Evolutionary conservation across 2,329 filamentous ascomycete genomes (phyloP).

Genomic region (Verticillium dahliae): DNA sequence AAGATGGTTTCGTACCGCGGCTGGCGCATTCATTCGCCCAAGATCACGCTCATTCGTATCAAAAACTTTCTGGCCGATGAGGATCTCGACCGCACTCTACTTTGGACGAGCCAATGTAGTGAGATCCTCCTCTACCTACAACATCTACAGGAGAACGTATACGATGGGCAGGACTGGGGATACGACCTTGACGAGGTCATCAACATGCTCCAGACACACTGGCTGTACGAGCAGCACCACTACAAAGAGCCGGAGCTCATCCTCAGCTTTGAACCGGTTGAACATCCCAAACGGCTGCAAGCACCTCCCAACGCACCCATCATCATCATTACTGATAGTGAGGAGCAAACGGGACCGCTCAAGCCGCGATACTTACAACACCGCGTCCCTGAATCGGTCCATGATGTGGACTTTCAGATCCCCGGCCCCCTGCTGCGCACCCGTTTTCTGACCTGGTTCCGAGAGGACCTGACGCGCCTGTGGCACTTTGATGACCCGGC

Average conservation of each 20-base stretch:
- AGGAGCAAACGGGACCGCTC: neutral
- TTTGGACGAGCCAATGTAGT: conserved; percentile 29
- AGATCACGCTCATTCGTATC: conserved; percentile 22
- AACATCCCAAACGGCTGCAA: neutral
- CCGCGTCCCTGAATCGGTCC: conserved; percentile 10
- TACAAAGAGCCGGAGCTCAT: conserved; percentile 20
- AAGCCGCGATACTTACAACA: conserved; percentile 10
- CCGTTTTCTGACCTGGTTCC: conserved; percentile 8
- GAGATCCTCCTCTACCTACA: conserved; percentile 32
- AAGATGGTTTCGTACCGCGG: conserved; percentile 21
- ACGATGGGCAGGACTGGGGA: conserved; percentile 20
- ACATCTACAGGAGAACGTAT: conserved; percentile 19
- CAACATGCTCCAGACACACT: conserved; percentile 25
- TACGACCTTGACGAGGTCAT: conserved; percentile 20
- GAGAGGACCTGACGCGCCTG: conserved; percentile 7
- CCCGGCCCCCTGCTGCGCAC: conserved; percentile 3
- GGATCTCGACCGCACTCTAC: conserved; percentile 32
- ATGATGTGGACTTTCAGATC: conserved; percentile 19
- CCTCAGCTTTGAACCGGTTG: conserved; percentile 13
- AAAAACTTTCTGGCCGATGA: conserved; percentile 42
- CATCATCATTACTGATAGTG: neutral
- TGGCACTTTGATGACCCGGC: conserved; percentile 4
- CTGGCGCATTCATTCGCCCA: conserved; percentile 25
- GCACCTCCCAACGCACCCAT: conserved; percentile 2
- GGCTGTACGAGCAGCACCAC: conserved; percentile 26